Evolutionary conservation across 306 rosid species (phyloP).

Genomic region (Medicago arabica): DNA sequence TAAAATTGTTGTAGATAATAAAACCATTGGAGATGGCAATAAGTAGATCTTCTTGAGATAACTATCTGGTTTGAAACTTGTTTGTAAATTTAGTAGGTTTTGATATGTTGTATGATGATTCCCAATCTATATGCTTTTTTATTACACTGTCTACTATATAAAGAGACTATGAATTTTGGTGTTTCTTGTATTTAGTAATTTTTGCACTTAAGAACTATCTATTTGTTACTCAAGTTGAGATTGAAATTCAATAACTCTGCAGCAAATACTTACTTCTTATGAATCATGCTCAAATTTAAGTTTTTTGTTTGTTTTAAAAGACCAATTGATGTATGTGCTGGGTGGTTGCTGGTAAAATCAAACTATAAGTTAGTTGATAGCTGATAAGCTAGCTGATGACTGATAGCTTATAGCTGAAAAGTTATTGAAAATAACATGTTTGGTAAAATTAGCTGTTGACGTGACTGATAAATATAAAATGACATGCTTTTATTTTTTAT

Average conservation of each 20-base stretch:
- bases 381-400: no score
- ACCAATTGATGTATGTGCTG: no score
- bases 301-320: no score
- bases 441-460: no score
- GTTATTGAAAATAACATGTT: no score
- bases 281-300: neutral
- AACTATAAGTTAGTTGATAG: no score
- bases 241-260: conserved; percentile 32
- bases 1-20: conserved; percentile 61
- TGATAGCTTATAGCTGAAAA: no score
- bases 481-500: no score
- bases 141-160: neutral
- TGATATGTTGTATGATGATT: conserved; percentile 42
- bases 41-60: conserved; percentile 52
- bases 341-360: no score
- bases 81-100: conserved; percentile 57
- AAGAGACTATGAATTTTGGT: conserved; percentile 20
- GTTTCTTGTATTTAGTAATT: conserved; percentile 47
- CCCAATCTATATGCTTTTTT: conserved; percentile 42
- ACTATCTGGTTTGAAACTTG: conserved; percentile 35
- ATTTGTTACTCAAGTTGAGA: conserved; percentile 47
- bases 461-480: no score
- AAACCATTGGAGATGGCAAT: conserved; percentile 70
- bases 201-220: conserved; percentile 42
- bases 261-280: neutral